These are phyloP conservation scores for Clarireedia sp. DNA, from an alignment of 2,329 filamentous ascomycete species.

Conservation along the genomic window DNA sequence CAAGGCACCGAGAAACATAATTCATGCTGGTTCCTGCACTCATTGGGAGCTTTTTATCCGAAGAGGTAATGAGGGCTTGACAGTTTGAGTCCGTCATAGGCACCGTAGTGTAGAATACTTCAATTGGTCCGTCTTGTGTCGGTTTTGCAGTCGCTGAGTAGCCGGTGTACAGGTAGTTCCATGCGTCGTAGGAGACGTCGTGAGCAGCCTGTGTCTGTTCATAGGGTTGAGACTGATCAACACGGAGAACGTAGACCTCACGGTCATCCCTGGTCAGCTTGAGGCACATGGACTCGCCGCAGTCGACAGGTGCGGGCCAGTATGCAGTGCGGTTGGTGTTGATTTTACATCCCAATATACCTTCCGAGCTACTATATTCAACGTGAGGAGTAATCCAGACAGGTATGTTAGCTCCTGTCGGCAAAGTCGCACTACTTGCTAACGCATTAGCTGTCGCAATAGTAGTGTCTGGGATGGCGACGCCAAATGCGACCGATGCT, in stretches of 20 bases:
- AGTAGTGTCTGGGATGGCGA: not conserved
- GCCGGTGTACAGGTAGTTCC: not conserved
- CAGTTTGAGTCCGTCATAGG: not conserved
- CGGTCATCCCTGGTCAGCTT: not conserved
- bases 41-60: not conserved
- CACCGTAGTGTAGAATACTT: not conserved
- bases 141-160: not conserved
- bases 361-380: not conserved
- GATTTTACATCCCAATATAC: conserved; percentile 1
- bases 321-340: conserved; percentile 1
- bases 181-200: conserved; percentile 2
- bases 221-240: not conserved
- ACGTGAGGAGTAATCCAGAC: not conserved
- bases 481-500: not conserved
- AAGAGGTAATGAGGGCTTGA: not conserved
- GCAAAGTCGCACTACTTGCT: not conserved
- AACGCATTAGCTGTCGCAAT: not conserved
- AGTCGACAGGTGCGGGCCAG: not conserved
- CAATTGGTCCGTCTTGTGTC: not conserved
- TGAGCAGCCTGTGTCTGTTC: not conserved
- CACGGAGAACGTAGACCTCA: not conserved
- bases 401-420: too few relatives aligned
- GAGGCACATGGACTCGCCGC: not conserved
- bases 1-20: not conserved
- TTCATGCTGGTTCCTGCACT: not conserved